Evolutionary conservation across 202 grass and related monocot genomes (phyloP).

Genomic region (Musa balbisiana): DNA sequence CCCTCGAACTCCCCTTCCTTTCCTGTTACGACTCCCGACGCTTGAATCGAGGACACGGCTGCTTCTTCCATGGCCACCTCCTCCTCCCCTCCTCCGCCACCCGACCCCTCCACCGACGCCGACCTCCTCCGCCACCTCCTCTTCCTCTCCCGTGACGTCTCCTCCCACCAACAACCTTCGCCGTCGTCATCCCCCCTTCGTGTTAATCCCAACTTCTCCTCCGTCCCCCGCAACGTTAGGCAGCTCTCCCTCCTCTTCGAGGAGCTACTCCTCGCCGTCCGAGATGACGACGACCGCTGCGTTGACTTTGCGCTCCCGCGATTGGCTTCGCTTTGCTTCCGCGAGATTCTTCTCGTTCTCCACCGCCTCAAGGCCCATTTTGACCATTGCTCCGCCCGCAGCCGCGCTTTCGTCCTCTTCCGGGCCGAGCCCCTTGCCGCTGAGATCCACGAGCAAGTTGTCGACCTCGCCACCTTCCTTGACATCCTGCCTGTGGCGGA

Average conservation of each 20-base stretch:
- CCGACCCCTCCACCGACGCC: slow-evolving; percentile 39
- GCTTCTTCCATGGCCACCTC: slow-evolving; percentile 21
- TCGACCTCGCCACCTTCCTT: slow-evolving; percentile 75
- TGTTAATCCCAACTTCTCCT: slow-evolving; percentile 39
- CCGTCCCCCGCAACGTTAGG: slow-evolving; percentile 45
- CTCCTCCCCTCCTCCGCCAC: slow-evolving; percentile 9
- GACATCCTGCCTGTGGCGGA: slow-evolving; percentile 65
- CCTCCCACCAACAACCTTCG: background rate
- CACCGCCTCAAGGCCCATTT: slow-evolving; percentile 65
- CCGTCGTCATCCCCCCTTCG: slow-evolving; percentile 17
- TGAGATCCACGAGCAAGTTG: slow-evolving; percentile 59
- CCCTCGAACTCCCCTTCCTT: too few species aligned
- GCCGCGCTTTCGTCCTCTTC: slow-evolving; percentile 61
- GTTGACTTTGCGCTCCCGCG: slow-evolving; percentile 32
- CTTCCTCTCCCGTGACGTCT: slow-evolving; percentile 54
- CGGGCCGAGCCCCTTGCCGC: slow-evolving; percentile 43
- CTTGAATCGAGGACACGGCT: background rate
- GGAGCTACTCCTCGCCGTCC: slow-evolving; percentile 35
- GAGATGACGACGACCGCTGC: background rate
- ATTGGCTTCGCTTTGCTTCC: slow-evolving; percentile 57
- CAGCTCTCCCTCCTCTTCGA: slow-evolving; percentile 57
- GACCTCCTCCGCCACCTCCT: slow-evolving; percentile 63
- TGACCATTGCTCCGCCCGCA: slow-evolving; percentile 51
- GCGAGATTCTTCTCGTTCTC: slow-evolving; percentile 73
- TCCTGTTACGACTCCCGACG: background rate